A percentile compares a stretch with the other conserved stretches of the same genome.
Evolutionary conservation across 805 yeast species (phyloP).

Genomic region (Wickerhamiella australiensis): DNA sequence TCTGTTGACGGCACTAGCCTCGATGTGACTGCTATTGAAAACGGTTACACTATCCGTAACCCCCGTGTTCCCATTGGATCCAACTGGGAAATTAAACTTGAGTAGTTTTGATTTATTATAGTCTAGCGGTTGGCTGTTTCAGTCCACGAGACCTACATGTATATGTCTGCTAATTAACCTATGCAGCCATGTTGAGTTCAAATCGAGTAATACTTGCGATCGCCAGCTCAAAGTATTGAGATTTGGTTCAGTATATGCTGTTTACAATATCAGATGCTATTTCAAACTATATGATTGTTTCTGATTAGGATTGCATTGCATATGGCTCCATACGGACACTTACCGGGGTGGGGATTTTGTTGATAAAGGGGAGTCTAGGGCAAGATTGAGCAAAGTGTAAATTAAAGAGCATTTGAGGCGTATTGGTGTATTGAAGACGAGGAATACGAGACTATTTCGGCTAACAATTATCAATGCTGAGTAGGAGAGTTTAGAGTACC

Average conservation of each 20-base stretch:
- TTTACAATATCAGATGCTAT: no score
- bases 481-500: no score
- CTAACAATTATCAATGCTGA: no score
- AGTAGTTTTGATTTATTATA: conserved; percentile 1
- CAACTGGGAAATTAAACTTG: conserved; percentile 35
- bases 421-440: no score
- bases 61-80: conserved; percentile 38
- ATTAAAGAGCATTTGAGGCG: no score
- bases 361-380: no score
- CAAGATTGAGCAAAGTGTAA: no score
- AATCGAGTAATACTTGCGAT: no score
- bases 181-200: not conserved
- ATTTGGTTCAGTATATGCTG: no score
- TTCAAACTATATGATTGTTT: no score
- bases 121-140: not conserved
- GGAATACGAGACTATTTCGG: no score
- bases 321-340: not conserved
- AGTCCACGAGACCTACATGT: not conserved
- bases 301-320: not conserved
- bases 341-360: not conserved
- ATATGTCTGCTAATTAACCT: not conserved
- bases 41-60: conserved; percentile 34
- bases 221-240: no score
- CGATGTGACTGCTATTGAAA: conserved; percentile 14
- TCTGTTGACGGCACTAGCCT: conserved; percentile 16